Evolutionary conservation across 2,329 filamentous ascomycete species (phyloP), one percentile per base, ranked within the genome.

Genomic region (Ascochyta pisi): DNA sequence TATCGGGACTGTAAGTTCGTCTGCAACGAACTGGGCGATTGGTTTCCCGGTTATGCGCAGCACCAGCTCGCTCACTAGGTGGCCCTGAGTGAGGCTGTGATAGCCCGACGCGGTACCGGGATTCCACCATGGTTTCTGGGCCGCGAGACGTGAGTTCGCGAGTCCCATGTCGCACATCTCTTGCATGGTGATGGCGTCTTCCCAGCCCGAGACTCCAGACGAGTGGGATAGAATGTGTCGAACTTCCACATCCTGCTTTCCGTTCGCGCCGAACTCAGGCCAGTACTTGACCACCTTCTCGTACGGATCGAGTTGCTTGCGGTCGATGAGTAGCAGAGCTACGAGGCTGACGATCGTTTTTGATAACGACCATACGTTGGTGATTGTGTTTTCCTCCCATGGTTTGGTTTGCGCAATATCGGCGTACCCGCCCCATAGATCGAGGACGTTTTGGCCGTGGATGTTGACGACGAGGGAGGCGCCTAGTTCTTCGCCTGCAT

Each of bases 1-100:
- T 62, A 70, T 31, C 88, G 88, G 74, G 81, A 87, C 24, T 89
- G 86, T 74, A 84, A 87, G 64, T 78, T 96, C 67, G 96, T 92
- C 80, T 6, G 23, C 4, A 3, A 66, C 51, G 22, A 63, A 63
- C 4, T 60, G 35, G 1, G 35, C 10, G 6, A 66, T 23, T 0
- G 57, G 16, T 9, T 60, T 50, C 1, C 54, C 48, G 1, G 58
- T 60, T 1, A 62, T 50, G 24, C 59, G 57, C 3, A 35, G 44
- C 8, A 58, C 31, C 13, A 66, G 51, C 6, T 39, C 59, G 35
- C 39, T 46, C 15, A 65, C n/a, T 4, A 66, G 61, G 23, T 61
- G 55, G 24, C 62, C 61, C 53, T 64, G 58, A 33, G 55, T 62
- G 2, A 58, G 15, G 27, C 24, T 41, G 34, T 65, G 62, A 33